Percentiles rank a stretch among this genome's conserved stretches.
phyloP scores from a whole-genome alignment of 2,329 filamentous ascomycete species.

The Arachnomyces sp. region DNA sequence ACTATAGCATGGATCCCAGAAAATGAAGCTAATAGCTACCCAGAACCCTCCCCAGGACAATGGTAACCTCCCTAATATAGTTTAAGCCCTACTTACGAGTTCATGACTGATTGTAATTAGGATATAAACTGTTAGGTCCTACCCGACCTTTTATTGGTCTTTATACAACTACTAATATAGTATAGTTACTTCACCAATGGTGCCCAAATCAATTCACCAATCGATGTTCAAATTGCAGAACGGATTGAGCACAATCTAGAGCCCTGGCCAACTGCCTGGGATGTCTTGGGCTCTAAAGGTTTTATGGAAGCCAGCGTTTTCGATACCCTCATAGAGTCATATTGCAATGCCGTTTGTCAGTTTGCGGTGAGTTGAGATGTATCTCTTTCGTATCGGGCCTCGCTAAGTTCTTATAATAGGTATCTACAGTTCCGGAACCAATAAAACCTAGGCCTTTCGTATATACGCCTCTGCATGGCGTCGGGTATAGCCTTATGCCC shows the following conservation, averaged over 20 bases:
- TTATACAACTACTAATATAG: slow-evolving; percentile 16
- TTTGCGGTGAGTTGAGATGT: slow-evolving; percentile 22
- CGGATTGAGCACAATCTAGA: slow-evolving; percentile 50
- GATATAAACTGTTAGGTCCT: slow-evolving; percentile 52
- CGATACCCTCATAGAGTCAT: slow-evolving; percentile 21
- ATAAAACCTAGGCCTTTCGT: slow-evolving; percentile 29
- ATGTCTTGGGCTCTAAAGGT: slow-evolving; percentile 39
- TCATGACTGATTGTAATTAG: slow-evolving; percentile 16
- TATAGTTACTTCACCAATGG: slow-evolving; percentile 54
- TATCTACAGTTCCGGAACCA: slow-evolving; percentile 25
- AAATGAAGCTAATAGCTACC: slow-evolving; percentile 3
- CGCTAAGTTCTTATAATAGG: slow-evolving; percentile 15
- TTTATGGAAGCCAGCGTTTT: slow-evolving; percentile 22
- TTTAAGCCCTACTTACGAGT: slow-evolving; percentile 5
- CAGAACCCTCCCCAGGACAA: slow-evolving; percentile 57
- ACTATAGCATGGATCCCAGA: not conserved
- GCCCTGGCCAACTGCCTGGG: slow-evolving; percentile 40
- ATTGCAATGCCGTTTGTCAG: slow-evolving; percentile 22
- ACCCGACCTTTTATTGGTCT: not conserved
- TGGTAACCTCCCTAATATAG: slow-evolving; percentile 25
- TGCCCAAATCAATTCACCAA: slow-evolving; percentile 58
- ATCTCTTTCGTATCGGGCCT: not conserved
- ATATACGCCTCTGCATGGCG: slow-evolving; percentile 36
- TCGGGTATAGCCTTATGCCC: slow-evolving; percentile 30
- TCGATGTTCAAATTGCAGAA: slow-evolving; percentile 51